Evolutionary conservation across 805 yeast genomes (phyloP).

Genomic region (Wickerhamomyces hampshirensis): DNA sequence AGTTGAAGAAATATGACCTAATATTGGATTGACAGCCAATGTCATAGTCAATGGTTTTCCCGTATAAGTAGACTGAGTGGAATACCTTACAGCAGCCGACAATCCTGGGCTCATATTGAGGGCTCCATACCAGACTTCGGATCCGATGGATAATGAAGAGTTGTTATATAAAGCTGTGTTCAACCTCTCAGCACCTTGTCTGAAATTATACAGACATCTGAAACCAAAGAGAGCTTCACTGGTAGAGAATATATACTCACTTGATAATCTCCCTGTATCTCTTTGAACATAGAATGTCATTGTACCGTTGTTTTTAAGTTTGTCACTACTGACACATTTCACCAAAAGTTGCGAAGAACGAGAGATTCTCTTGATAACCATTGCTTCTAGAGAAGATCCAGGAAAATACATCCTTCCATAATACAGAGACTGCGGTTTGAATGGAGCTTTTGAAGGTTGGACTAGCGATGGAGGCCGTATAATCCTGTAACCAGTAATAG

Average conservation of each 20-base stretch:
- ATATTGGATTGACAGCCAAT: constrained; percentile 77
- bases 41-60: constrained; percentile 91
- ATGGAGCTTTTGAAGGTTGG: constrained; percentile 27
- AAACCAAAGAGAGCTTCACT: constrained; percentile 82
- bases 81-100: constrained; percentile 78
- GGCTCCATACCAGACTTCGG: constrained; percentile 87
- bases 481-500: constrained; percentile 62
- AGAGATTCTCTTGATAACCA: constrained; percentile 64
- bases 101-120: constrained; percentile 83
- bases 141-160: constrained; percentile 70
- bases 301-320: constrained; percentile 46
- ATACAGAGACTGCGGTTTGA: constrained; percentile 39
- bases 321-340: constrained; percentile 70
- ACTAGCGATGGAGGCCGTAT: constrained; percentile 39
- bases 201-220: constrained; percentile 67
- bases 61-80: constrained; percentile 79
- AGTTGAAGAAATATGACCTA: constrained; percentile 85
- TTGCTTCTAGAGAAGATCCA: constrained; percentile 79
- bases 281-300: constrained; percentile 70
- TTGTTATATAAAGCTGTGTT: constrained; percentile 46
- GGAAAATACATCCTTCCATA: constrained; percentile 92
- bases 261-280: constrained; percentile 55
- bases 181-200: constrained; percentile 31
- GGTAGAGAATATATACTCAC: constrained; percentile 76
- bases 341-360: constrained; percentile 58